Evolutionary conservation across 2,329 filamentous ascomycete species (phyloP), one percentile per base, ranked within the genome.

Genomic region (Pyricularia grisea): DNA sequence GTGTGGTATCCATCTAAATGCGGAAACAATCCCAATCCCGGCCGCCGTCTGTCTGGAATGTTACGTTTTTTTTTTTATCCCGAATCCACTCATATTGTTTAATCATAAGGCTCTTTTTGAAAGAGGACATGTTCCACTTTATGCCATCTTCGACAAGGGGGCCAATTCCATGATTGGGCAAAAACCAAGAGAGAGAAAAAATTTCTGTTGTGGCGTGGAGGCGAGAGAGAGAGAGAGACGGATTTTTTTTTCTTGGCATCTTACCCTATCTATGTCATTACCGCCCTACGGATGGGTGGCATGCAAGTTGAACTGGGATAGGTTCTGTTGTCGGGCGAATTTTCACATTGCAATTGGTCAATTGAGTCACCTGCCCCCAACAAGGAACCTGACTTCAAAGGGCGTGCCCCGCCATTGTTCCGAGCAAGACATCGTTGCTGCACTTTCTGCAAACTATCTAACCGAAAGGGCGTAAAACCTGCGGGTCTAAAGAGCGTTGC

Each of bases 331-430:
- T 17, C 12, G 3, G 17, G 42, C 14, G 1, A 50, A 6, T 50
- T 36, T 36, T 50, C 20, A n/a, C 17, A 20, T 50, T 50, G n/a
- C n/a, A 10, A 73, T 73, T 72, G 71, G 70, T 61, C 71, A 72
- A 71, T 50, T 72, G 72, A 72, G 71, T 72, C 72, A 73, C 72
- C 50, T 69, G 70, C 65, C 33, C 68, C 68, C 60, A 69, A 31
- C 42, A 25, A 36, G 64, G 42, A 25, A 36, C 27, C 23, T 42
- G 64, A 23, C n/a, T n/a, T n/a, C n/a, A n/a, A 42, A 66, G 64
- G 64, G 31, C 64, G 31, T 27, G n/a, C 10, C 64, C 64, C 20
- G 17, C 20, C 31, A 31, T n/a, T 50, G 42, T 50, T 17, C 17
- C 42, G 42, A 50, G 20, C 42, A 20, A 50, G 33, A n/a, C 17